Percentiles rank a stretch among this genome's conserved stretches.
These are phyloP conservation scores for Penicillium sp. DNA, from an alignment of 2,329 filamentous ascomycete species.

Conservation along the genomic window DNA sequence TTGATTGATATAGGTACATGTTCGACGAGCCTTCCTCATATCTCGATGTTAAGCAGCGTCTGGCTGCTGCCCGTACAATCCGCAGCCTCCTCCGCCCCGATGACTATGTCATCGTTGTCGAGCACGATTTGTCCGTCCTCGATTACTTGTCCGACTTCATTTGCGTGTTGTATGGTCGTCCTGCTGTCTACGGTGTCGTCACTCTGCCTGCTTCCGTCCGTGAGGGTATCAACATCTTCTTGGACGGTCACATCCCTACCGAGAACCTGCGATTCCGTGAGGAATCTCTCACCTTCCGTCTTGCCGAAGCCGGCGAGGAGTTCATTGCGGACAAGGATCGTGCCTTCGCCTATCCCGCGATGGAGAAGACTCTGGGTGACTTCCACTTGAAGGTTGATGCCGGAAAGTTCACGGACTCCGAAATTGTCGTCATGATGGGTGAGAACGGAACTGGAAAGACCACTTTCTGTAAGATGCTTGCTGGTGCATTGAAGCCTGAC, in stretches of 20 bases:
- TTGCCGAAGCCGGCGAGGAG: conserved; percentile 85
- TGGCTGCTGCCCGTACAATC: conserved; percentile 88
- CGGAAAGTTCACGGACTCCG: conserved; percentile 92
- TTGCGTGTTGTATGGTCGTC: conserved; percentile 93
- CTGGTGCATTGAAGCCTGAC: conserved; percentile 90
- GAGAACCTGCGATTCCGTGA: conserved; percentile 98
- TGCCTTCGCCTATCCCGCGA: conserved; percentile 81
- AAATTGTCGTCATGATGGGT: conserved; percentile 99
- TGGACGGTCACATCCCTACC: conserved; percentile 95
- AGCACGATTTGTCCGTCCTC: conserved; percentile 97
- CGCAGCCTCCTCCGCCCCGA: conserved; percentile 83
- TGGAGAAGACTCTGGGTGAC: conserved; percentile 88
- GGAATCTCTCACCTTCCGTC: conserved; percentile 92
- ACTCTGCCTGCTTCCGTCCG: conserved; percentile 93
- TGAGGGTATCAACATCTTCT: conserved; percentile 99
- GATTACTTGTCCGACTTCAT: conserved; percentile 99
- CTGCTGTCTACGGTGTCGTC: conserved; percentile 95
- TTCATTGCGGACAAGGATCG: conserved; percentile 80
- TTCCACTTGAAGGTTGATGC: conserved; percentile 81
- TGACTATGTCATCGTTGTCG: conserved; percentile 97
- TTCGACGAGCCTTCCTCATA: conserved; percentile 99
- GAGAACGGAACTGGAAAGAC: conserved; percentile 99
- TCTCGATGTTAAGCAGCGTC: conserved; percentile 98
- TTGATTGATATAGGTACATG: conserved; percentile 69
- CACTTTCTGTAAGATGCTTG: conserved; percentile 95